These are phyloP conservation scores for Stachybotrys echinatus DNA, from an alignment of 2,329 filamentous ascomycete genomes.

Conservation along the genomic window DNA sequence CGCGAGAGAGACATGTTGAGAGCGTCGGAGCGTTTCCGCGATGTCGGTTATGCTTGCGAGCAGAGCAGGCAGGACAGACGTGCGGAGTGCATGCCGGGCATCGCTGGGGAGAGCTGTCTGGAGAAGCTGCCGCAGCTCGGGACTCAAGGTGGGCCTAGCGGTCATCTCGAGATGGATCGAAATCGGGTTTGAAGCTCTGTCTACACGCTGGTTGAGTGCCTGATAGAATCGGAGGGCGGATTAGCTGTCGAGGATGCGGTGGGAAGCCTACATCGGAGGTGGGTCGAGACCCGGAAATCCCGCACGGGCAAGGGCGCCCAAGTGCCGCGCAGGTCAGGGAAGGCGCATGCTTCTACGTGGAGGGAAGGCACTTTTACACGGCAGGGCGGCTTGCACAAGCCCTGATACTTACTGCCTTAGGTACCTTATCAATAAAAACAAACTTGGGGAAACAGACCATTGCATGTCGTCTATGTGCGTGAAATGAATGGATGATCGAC, in stretches of 20 bases:
- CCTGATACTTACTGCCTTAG: no score
- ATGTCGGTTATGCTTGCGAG: slow-evolving; percentile 40
- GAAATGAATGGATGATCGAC: no score
- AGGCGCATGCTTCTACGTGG: no score
- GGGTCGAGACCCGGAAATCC: not conserved
- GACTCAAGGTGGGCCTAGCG: not conserved
- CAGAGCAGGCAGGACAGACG: slow-evolving; percentile 43
- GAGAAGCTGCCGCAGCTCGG: slow-evolving; percentile 9
- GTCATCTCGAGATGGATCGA: not conserved
- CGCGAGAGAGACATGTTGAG: slow-evolving; percentile 39
- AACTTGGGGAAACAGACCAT: no score
- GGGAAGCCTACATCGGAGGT: not conserved
- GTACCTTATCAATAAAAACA: no score
- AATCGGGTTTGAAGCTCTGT: not conserved
- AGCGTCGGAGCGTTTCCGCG: slow-evolving; percentile 34
- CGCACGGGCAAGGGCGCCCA: not conserved
- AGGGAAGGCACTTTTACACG: no score
- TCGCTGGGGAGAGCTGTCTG: slow-evolving; percentile 14
- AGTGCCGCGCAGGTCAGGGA: no score
- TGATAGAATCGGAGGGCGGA: no score
- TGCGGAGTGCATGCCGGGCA: slow-evolving; percentile 26
- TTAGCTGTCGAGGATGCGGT: no score
- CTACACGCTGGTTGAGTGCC: no score
- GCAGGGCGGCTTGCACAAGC: no score
- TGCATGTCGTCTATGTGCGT: no score